Base-by-base conservation (phyloP, 495 filamentous ascomycete species). In the Hypomontagnella submonticulosa region DNA sequence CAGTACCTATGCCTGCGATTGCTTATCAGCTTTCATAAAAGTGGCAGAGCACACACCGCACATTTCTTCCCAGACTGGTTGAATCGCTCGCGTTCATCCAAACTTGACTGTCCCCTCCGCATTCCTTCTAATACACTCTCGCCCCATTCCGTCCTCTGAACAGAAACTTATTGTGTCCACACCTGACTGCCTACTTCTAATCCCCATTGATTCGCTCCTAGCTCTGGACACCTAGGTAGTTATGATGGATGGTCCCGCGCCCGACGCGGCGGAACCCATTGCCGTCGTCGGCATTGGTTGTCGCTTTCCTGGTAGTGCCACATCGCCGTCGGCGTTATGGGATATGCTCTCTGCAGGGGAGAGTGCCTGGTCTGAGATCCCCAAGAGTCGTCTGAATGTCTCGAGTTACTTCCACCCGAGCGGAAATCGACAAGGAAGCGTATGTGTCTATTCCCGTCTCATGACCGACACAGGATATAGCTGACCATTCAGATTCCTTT, bases 351-450 rank as follows among this genome's bases (percentile, higher is more conserved):
- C 85, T 33, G 79, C 85, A 23, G 87, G 87, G 11, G 81, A 86
- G 9, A 71, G 70, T 8, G 79, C 84, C 44, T 81, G 79, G 70
- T 73, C 79, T 5, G 76, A 84, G 71, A 80, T 88, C 16, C 92
- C 91, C 1, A 69, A 83, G 34, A 85, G 89, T 59, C 84, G 92
- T 9, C 92, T 91, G 77, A 74, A 78, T 55, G 72, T 66, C 12
- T 84, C 89, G 61, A 87, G 88, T 12, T 87, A 91, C 55, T 84
- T 87, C 84, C 58, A 90, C 89, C 71, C 88, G 84, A 66, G 87
- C 82, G 57, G 63, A 9, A 60, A 61, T 30, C 57, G 63, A 38
- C 57, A 67, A 16, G 63, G 63, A 13, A 67, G 44, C 16, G 63
- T 67, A 48, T 8, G 55, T 57, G 7, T 10, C 23, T 10, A 2